Conservation (phyloP, 2,329 filamentous ascomycete genomes). For the Neofusicoccum parvum region DNA sequence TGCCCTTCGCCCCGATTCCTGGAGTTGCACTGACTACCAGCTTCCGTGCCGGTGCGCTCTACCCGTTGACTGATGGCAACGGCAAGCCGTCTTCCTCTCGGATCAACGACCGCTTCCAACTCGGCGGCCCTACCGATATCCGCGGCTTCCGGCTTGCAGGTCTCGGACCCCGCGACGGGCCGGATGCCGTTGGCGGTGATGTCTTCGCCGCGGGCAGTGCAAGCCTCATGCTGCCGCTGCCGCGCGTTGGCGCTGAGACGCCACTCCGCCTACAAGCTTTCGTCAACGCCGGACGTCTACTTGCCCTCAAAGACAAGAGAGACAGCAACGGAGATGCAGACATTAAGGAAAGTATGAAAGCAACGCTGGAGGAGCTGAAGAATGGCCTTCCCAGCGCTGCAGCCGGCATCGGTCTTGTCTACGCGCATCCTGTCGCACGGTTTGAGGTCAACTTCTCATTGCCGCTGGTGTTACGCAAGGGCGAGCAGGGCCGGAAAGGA, state of each 20-base stretch:
- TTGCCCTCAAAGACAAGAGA: slow-evolving; percentile 64
- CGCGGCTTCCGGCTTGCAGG: slow-evolving; percentile 90
- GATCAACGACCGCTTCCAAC: slow-evolving; percentile 91
- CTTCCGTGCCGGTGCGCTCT: slow-evolving; percentile 78
- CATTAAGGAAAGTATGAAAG: slow-evolving; percentile 58
- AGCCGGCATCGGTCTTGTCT: slow-evolving; percentile 87
- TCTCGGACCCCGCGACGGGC: slow-evolving; percentile 82
- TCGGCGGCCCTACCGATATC: slow-evolving; percentile 92
- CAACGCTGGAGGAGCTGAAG: slow-evolving; percentile 69
- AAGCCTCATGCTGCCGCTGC: slow-evolving; percentile 82
- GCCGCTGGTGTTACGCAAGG: slow-evolving; percentile 76
- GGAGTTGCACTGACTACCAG: slow-evolving; percentile 83
- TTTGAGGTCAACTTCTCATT: slow-evolving; percentile 97
- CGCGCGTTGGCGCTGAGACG: slow-evolving; percentile 77
- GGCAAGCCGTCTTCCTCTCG: slow-evolving; percentile 67
- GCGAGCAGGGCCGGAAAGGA: slow-evolving; percentile 88
- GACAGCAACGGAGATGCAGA: slow-evolving; percentile 46
- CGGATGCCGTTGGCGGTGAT: slow-evolving; percentile 87
- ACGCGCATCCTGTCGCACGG: slow-evolving; percentile 88
- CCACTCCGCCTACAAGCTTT: slow-evolving; percentile 88
- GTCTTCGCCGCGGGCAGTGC: slow-evolving; percentile 87
- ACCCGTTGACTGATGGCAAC: slow-evolving; percentile 70
- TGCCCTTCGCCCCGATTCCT: slow-evolving; percentile 69
- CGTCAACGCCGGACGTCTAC: slow-evolving; percentile 82
- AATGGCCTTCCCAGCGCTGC: slow-evolving; percentile 81